Evolutionary conservation across 2,329 filamentous ascomycete genomes (phyloP), one percentile per base, ranked within the genome.

Genomic region (Aspergillus eucalypticola): DNA sequence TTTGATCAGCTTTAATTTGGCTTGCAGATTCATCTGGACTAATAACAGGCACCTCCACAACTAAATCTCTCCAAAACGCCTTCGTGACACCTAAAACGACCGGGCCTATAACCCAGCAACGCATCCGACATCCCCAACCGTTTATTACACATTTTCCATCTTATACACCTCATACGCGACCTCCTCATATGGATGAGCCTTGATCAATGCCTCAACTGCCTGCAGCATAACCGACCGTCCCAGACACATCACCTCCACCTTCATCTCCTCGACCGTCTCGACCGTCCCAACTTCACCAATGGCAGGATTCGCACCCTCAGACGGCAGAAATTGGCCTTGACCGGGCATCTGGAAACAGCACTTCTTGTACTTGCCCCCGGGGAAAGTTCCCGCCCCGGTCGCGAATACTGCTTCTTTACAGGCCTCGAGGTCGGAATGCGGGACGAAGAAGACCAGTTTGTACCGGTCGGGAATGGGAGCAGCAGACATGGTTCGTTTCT

Each of bases 121-220:
- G 8, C 51, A 15, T 21, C n/a, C n/a, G 10, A 15, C 44, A 23
- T 49, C 44, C 11, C 5, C 6, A n/a, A 50, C 6, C 5, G 11
- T 3, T 15, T 15, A 49, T 67, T 61, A 78, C 29, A 79, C 69
- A 66, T 77, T 67, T 64, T 81, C 79, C 67, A 79, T 70, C 61
- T 73, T 77, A 62, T 76, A 76, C 21, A 80, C 78, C 61, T 78
- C 77, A 68, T 79, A 79, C 11, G 73, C 76, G 23, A 78, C 75
- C 62, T 79, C 76, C 57, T 81, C 79, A 64, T 80, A 81, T 5
- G 79, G 79, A 73, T 81, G 79, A n/a, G 75, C 74, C 60, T 71
- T 70, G 23, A 76, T 62, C 66, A 81, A 65, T 39, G 71, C 77
- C 61, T 75, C 65, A 15, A 81, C 79, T 2, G 78, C 78, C 39